These are phyloP conservation scores for Dryadomyces quercivorus DNA, from an alignment of 2,329 filamentous ascomycete species.

Conservation along the genomic window DNA sequence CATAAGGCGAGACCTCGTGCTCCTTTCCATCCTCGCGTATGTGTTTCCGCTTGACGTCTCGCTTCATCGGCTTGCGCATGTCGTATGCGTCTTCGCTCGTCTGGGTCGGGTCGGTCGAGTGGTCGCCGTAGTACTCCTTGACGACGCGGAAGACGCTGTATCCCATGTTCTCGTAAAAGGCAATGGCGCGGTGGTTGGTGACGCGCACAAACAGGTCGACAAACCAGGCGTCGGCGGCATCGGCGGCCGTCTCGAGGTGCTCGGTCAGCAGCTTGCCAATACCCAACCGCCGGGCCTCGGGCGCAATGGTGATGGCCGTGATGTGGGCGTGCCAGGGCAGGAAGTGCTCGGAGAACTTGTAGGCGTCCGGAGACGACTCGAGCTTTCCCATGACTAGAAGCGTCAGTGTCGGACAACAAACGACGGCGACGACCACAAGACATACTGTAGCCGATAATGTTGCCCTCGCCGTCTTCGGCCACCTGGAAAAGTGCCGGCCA, in stretches of 20 bases:
- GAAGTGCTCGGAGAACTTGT: constrained; percentile 71
- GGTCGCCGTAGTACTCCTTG: constrained; percentile 85
- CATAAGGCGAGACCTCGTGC: constrained; percentile 64
- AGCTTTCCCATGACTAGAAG: constrained; percentile 85
- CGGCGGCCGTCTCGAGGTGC: constrained; percentile 69
- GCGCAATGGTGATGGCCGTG: constrained; percentile 86
- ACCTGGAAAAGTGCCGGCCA: constrained; percentile 94
- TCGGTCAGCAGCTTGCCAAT: constrained; percentile 75
- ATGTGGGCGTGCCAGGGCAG: constrained; percentile 99
- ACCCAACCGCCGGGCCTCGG: constrained; percentile 71
- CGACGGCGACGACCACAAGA: too few species aligned
- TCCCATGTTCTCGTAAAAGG: constrained; percentile 81
- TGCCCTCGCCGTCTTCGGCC: constrained; percentile 73
- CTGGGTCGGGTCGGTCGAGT: constrained; percentile 50
- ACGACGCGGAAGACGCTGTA: constrained; percentile 86
- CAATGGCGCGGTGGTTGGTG: constrained; percentile 77
- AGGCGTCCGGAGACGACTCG: constrained; percentile 68
- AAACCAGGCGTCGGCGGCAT: constrained; percentile 82
- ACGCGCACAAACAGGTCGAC: constrained; percentile 88
- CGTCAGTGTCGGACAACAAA: not conserved
- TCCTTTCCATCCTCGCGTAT: constrained; percentile 71
- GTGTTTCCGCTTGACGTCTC: constrained; percentile 66
- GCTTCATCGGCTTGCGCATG: constrained; percentile 84
- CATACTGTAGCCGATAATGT: constrained; percentile 89
- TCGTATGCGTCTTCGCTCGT: constrained; percentile 81